A percentile compares a stretch with the other conserved stretches of the same genome.
Conservation (phyloP, 208 protist genomes). For the Trypanosomatidae sp. region DNA sequence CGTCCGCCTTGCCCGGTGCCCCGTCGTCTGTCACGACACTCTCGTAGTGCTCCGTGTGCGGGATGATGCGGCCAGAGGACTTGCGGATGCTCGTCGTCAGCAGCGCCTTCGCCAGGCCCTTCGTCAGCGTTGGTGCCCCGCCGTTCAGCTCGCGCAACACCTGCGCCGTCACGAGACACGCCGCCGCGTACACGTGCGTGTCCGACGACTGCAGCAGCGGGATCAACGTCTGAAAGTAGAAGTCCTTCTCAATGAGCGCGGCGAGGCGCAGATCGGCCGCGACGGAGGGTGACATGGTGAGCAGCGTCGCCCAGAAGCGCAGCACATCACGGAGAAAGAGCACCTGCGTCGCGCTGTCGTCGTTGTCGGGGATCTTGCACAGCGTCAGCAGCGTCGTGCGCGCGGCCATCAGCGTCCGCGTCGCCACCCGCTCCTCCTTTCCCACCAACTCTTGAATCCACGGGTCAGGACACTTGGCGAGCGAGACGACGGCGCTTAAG, state of each 20-base stretch:
- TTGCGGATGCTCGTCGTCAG: constrained; percentile 39
- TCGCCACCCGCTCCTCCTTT: constrained; percentile 25
- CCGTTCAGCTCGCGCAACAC: constrained; percentile 32
- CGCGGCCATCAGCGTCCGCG: constrained; percentile 36
- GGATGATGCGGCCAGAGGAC: constrained; percentile 21
- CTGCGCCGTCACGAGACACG: constrained; percentile 39
- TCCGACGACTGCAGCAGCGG: constrained; percentile 58
- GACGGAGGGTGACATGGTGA: constrained; percentile 41
- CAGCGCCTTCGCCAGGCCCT: constrained; percentile 37
- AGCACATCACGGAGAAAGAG: constrained; percentile 58
- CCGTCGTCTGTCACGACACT: constrained; percentile 12
- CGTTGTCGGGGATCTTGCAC: constrained; percentile 79
- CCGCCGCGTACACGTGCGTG: constrained; percentile 53
- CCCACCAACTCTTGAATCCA: constrained; percentile 61
- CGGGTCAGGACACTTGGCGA: constrained; percentile 70
- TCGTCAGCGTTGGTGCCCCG: constrained; percentile 16
- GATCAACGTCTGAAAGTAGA: constrained; percentile 49
- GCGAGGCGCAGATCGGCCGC: constrained; percentile 32
- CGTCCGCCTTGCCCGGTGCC: constrained; percentile 7
- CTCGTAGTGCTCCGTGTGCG: constrained; percentile 15
- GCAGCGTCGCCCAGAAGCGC: constrained; percentile 63
- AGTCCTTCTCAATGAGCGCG: constrained; percentile 36
- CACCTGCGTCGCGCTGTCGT: constrained; percentile 57
- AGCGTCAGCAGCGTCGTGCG: constrained; percentile 67
- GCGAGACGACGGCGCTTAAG: constrained; percentile 55